Conservation (phyloP, 352 stramenopile genomes). For the Globisporangium apiculatum region DNA sequence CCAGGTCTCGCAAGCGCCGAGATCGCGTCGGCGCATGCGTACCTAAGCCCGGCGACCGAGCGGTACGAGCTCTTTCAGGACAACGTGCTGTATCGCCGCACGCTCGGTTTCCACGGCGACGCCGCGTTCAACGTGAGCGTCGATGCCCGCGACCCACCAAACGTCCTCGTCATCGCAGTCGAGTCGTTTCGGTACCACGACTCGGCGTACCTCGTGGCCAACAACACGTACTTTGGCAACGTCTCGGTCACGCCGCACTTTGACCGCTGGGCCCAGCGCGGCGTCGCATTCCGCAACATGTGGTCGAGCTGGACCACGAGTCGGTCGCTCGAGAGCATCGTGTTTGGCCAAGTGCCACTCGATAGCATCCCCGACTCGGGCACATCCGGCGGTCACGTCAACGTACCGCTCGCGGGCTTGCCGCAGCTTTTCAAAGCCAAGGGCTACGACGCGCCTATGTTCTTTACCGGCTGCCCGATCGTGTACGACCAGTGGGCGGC, state of each 20-base stretch:
- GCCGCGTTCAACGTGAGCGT: constrained; percentile 36
- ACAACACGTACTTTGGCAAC: constrained; percentile 24
- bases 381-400: constrained; percentile 20
- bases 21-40: constrained; percentile 13
- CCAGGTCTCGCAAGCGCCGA: constrained; percentile 12
- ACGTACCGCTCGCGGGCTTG: constrained; percentile 27
- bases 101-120: constrained; percentile 31
- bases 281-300: constrained; percentile 43
- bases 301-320: constrained; percentile 60
- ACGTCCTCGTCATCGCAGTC: constrained; percentile 41
- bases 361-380: constrained; percentile 29
- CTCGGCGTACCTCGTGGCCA: constrained; percentile 38
- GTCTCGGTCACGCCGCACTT: constrained; percentile 44
- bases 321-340: constrained; percentile 44
- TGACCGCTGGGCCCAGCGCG: constrained; percentile 36
- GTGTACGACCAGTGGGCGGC: constrained; percentile 43
- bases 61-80: constrained; percentile 29
- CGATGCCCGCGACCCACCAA: constrained; percentile 24
- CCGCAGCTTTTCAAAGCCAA: constrained; percentile 46
- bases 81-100: constrained; percentile 34
- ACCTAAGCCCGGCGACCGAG: constrained; percentile 33
- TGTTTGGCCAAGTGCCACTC: constrained; percentile 44
- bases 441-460: constrained; percentile 33
- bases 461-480: constrained; percentile 33
- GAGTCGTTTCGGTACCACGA: constrained; percentile 53